Base-by-base conservation (phyloP, 768 basidiomycete genomes). In the Candolleomyces aberdarensis region DNA sequence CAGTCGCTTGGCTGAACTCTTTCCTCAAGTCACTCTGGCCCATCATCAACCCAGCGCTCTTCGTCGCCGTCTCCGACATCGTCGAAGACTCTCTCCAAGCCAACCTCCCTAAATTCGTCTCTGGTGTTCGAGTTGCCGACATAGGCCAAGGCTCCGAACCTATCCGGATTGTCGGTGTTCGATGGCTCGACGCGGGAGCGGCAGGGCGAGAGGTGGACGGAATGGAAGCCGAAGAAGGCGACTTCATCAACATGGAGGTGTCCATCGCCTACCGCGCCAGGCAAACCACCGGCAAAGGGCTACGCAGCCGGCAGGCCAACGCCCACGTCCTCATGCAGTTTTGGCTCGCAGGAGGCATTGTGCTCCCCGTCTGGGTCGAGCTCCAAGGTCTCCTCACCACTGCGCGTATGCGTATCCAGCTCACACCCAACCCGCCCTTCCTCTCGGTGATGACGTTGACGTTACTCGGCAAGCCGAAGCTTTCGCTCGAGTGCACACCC, bases 351-450 rank as follows among this genome's bases (percentile, higher is more conserved):
- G 76, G 74, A 1, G 60, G 76, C 4, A 50, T 79, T 22, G 75
- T 80, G n/a, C 71, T 86, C 22, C 84, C 84, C 1, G 82, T 84
- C 22, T 93, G 89, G 88, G 84, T 90, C 20, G 88, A 91, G 61
- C 74, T 92, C 41, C 85, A 86, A 39, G 83, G 84, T 5, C 74
- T 89, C n/a, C 75, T 84, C 19, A 84, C 84, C 3, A 85, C 85
- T 2, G 80, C 84, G 4, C 79, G 91, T 13, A 73, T 87, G 29
- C 80, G 90, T 14, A 75, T 91, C n/a, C 87, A 91, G 71, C 81
- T 92, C 65, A 89, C 88, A 48, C 84, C 89, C 0, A 83, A 88
- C 62, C 81, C 85, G 0, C 91, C 91, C 0, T 92, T 85, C 63
- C 60, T 79, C 8, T 74, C 75, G 5, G 36, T 74, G 5, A 77